Conservation (phyloP, 495 filamentous ascomycete genomes). For the Mytilinidion resinicola region DNA sequence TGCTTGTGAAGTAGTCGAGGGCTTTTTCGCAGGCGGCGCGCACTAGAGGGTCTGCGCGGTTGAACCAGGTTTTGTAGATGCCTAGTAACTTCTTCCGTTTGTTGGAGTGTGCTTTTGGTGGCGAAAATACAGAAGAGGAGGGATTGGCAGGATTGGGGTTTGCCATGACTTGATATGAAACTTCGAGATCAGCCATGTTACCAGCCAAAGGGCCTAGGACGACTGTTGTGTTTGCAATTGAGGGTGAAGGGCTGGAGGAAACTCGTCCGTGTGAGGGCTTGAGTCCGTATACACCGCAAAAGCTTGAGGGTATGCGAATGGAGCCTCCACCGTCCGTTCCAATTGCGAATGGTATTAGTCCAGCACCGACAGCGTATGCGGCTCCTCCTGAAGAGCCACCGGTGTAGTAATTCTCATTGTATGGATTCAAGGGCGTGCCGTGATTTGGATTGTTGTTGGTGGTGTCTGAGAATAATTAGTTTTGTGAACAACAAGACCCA, state of each 20-base stretch:
- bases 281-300: slow-evolving; percentile 82
- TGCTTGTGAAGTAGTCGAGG: slow-evolving; percentile 53
- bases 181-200: slow-evolving; percentile 73
- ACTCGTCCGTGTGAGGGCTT: slow-evolving; percentile 79
- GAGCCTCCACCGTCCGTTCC: slow-evolving; percentile 86
- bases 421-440: slow-evolving; percentile 80
- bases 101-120: slow-evolving; percentile 36
- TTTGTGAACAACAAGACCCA: too few relatives aligned
- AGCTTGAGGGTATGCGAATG: slow-evolving; percentile 72
- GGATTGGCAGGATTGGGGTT: slow-evolving; percentile 58
- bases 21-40: slow-evolving; percentile 52
- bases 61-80: slow-evolving; percentile 70
- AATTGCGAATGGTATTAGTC: slow-evolving; percentile 73
- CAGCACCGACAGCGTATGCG: slow-evolving; percentile 68
- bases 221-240: slow-evolving; percentile 55
- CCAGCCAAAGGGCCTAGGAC: slow-evolving; percentile 72
- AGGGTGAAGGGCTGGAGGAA: slow-evolving; percentile 53
- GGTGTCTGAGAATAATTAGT: slow-evolving; percentile 48
- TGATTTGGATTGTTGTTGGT: slow-evolving; percentile 76
- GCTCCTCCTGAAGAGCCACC: slow-evolving; percentile 85
- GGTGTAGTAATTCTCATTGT: slow-evolving; percentile 72
- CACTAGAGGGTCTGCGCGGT: slow-evolving; percentile 58
- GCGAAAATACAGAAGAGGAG: slow-evolving; percentile 44
- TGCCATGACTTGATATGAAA: slow-evolving; percentile 72
- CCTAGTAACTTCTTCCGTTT: slow-evolving; percentile 52